These are phyloP conservation scores for Debaryomyces subglobosus DNA, from an alignment of 1,139 yeast species.

Conservation along the genomic window DNA sequence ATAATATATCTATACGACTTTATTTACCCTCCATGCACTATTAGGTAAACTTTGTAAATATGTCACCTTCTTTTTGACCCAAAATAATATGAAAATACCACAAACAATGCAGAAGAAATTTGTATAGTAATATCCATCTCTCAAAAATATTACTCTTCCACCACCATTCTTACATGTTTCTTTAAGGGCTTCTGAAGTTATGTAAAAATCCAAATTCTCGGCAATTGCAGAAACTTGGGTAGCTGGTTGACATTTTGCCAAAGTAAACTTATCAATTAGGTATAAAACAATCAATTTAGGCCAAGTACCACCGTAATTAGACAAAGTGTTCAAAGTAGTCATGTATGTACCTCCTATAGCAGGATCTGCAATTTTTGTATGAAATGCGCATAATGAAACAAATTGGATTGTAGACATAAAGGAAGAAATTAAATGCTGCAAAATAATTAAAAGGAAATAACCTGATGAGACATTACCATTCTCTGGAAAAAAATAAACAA, in stretches of 20 bases:
- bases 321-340: conserved; percentile 91
- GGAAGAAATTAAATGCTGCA: conserved; percentile 83
- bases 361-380: conserved; percentile 94
- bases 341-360: conserved; percentile 95
- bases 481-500: conserved; percentile 73
- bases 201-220: conserved; percentile 11
- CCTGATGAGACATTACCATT: conserved; percentile 45
- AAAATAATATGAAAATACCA: conserved; percentile 71
- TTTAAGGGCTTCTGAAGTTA: conserved; percentile 39
- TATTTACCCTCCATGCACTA: conserved; percentile 67
- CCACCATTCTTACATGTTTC: conserved; percentile 53
- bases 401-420: conserved; percentile 96
- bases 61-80: conserved; percentile 63
- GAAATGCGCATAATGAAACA: conserved; percentile 92
- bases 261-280: conserved; percentile 78
- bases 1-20: conserved; percentile 4
- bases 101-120: conserved; percentile 68
- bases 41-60: conserved; percentile 65
- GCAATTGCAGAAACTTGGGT: conserved; percentile 13
- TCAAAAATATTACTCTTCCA: conserved; percentile 56
- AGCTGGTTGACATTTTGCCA: conserved; percentile 52
- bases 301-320: conserved; percentile 98
- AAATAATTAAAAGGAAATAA: conserved; percentile 70
- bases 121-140: conserved; percentile 86
- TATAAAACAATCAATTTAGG: conserved; percentile 79